Conservation (phyloP, 441 rosid species). For the Erodium trifolium region DNA sequence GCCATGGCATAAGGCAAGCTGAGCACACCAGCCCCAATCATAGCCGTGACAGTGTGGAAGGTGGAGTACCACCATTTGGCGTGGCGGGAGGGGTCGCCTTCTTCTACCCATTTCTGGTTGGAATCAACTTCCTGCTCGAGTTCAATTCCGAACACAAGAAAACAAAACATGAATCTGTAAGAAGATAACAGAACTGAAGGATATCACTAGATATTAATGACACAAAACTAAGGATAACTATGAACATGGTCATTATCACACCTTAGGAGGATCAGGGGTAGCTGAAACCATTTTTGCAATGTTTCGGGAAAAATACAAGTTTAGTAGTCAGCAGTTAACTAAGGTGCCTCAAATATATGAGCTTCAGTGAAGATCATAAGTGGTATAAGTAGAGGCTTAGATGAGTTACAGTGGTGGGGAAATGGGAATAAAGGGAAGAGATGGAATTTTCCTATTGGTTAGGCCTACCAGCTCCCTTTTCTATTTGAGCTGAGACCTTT, state of each 20-base stretch:
- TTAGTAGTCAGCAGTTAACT: background rate
- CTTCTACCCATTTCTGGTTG: conserved; percentile 53
- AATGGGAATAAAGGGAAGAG: conserved; percentile 12
- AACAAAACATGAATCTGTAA: background rate
- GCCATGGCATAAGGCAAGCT: conserved; percentile 95
- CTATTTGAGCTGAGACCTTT: conserved; percentile 3
- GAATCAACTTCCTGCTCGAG: conserved; percentile 39
- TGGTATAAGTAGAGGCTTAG: conserved; percentile 22
- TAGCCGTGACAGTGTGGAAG: conserved; percentile 86
- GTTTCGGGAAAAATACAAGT: background rate
- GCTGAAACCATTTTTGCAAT: conserved; percentile 47
- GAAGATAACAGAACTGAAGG: background rate
- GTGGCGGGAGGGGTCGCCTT: conserved; percentile 41
- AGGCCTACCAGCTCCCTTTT: background rate
- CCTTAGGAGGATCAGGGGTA: conserved; percentile 49
- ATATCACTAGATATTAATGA: background rate
- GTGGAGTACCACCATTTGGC: conserved; percentile 98
- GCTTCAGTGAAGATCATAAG: conserved; percentile 15
- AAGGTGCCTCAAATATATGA: conserved; percentile 15
- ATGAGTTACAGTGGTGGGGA: no score
- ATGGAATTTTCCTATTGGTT: conserved; percentile 13
- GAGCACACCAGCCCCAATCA: conserved; percentile 97
- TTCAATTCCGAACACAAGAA: conserved; percentile 3
- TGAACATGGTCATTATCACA: conserved; percentile 11
- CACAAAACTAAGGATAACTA: background rate